Conservation (phyloP, 495 filamentous ascomycete genomes). For the Penicillium tannophilum region DNA sequence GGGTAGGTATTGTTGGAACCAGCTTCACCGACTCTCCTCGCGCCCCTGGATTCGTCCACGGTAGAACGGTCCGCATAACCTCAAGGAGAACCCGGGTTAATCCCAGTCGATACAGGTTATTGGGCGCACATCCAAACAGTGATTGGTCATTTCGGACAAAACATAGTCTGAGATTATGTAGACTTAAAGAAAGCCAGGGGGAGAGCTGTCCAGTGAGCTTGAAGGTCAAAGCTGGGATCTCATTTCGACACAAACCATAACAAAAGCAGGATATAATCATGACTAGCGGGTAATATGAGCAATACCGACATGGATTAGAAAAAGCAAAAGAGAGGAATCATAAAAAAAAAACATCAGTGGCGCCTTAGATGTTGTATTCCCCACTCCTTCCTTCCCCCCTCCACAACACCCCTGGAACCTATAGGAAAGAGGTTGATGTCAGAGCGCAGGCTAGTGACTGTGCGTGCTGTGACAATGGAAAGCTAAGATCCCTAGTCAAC, state of each 20-base stretch:
- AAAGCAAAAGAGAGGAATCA: neutral
- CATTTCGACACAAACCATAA: neutral
- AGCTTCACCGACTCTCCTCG: slow-evolving; percentile 30
- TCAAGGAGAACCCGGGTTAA: slow-evolving; percentile 6
- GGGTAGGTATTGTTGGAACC: neutral
- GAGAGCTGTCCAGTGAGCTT: neutral
- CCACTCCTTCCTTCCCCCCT: neutral
- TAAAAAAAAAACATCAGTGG: neutral
- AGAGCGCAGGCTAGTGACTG: slow-evolving; percentile 10
- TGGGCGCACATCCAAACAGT: neutral
- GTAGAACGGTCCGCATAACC: slow-evolving; percentile 16
- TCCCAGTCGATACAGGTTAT: slow-evolving; percentile 10
- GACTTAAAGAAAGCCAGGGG: neutral
- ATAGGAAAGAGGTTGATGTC: slow-evolving; percentile 12
- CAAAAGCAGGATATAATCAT: slow-evolving; percentile 1
- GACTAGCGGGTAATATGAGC: neutral
- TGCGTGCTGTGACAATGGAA: neutral
- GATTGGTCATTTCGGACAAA: neutral
- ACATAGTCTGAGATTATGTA: too few species aligned
- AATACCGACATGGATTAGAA: neutral
- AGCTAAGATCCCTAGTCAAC: neutral
- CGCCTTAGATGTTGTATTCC: neutral
- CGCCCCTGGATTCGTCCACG: slow-evolving; percentile 16
- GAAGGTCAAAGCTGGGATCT: neutral
- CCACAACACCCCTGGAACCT: slow-evolving; percentile 2